A percentile compares a stretch with the other conserved stretches of the same genome.
Conservation (phyloP, 805 yeast genomes). For the Metschnikowia gruessii region DNA sequence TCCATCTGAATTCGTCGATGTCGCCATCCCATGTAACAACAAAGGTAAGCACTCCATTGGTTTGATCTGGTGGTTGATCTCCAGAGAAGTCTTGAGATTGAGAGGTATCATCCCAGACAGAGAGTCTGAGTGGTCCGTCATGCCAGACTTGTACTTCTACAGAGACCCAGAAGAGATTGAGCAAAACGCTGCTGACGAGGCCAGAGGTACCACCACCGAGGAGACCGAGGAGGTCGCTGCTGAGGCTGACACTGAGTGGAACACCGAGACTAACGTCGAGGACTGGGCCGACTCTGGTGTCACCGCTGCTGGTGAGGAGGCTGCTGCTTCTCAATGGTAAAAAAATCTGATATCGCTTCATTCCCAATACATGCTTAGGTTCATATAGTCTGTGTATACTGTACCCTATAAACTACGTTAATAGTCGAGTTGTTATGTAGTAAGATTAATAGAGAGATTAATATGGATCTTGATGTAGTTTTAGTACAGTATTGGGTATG, state of each 20-base stretch:
- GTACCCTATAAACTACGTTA: slow-evolving; percentile 25
- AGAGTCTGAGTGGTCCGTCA: slow-evolving; percentile 95
- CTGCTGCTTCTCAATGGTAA: slow-evolving; percentile 56
- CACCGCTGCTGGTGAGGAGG: slow-evolving; percentile 68
- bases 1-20: slow-evolving; percentile 96
- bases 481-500: background rate
- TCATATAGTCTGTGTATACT: slow-evolving; percentile 21
- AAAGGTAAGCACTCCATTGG: slow-evolving; percentile 99
- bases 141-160: slow-evolving; percentile 99
- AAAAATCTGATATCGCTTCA: slow-evolving; percentile 18
- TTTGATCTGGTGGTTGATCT: slow-evolving; percentile 98
- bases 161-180: slow-evolving; percentile 99
- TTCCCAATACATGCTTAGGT: slow-evolving; percentile 19
- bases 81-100: slow-evolving; percentile 99
- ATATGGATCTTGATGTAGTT: background rate
- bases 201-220: slow-evolving; percentile 46
- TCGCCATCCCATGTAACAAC: slow-evolving; percentile 99
- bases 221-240: slow-evolving; percentile 63
- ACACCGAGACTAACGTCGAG: slow-evolving; percentile 56
- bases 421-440: slow-evolving; percentile 8
- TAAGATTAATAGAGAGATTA: background rate
- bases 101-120: slow-evolving; percentile 97
- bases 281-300: slow-evolving; percentile 64
- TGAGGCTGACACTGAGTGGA: slow-evolving; percentile 56
- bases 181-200: slow-evolving; percentile 61